These are phyloP conservation scores for Ascochyta viciae-villosae DNA, from an alignment of 2,329 filamentous ascomycete species.

Conservation along the genomic window DNA sequence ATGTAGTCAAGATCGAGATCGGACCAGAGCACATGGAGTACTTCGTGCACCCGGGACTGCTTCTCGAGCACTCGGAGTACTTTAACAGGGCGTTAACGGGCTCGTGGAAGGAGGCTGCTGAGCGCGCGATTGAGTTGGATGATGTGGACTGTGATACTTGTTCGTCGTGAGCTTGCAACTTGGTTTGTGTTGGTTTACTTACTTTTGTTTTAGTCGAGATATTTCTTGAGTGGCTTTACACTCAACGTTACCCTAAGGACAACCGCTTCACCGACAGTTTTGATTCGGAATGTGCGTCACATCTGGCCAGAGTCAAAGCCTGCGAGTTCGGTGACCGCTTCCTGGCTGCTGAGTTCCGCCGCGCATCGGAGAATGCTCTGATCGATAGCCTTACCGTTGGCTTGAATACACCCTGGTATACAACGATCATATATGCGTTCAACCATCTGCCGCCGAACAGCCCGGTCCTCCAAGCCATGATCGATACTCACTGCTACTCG, in stretches of 20 bases:
- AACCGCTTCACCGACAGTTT: not conserved
- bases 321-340: constrained; percentile 13
- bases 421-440: too few relatives aligned
- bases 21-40: constrained; percentile 11
- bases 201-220: constrained; percentile 8
- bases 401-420: too few relatives aligned
- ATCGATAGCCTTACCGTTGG: not conserved
- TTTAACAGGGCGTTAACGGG: constrained; percentile 23
- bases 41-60: constrained; percentile 18
- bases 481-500: too few relatives aligned
- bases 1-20: constrained; percentile 8
- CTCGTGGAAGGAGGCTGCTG: constrained; percentile 21
- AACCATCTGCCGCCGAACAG: too few relatives aligned
- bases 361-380: not conserved
- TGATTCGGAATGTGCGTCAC: not conserved
- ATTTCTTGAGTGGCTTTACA: constrained; percentile 28
- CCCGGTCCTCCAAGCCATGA: too few relatives aligned
- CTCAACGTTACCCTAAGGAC: not conserved
- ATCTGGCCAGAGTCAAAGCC: not conserved
- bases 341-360: not conserved
- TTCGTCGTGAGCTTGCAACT: not conserved
- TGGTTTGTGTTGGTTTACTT: not conserved
- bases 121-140: constrained; percentile 13
- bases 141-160: constrained; percentile 18
- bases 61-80: constrained; percentile 25